Base-by-base conservation (phyloP, 2,329 filamentous ascomycete species). In the Cryphonectria parasitica region DNA sequence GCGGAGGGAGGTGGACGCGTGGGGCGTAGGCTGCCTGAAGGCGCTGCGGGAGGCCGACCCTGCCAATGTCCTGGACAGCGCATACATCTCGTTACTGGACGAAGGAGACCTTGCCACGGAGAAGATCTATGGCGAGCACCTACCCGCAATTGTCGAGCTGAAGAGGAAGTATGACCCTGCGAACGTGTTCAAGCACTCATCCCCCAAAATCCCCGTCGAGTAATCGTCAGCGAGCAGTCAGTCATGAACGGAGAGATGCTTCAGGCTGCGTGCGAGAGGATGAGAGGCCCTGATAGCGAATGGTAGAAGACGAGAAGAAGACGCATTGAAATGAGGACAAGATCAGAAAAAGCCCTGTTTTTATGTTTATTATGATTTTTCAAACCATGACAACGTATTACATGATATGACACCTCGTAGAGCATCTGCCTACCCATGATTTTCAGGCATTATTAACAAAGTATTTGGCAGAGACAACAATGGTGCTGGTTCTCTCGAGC, bases 141-240 rank as follows among this genome's bases (percentile, higher is more conserved):
- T 77, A 56, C 19, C 22, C n/a, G 31, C 36, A 25, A 45, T 45
- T 3, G 31, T 64, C 22, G n/a, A 28, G 71, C 69, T 80, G 41
- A 80, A 82, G 72, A 74, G 74, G 67, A 74, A 77, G 54, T 79
- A 79, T 62, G 81, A 82, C 62, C 78, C 79, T 0, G 70, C 76
- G 7, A 80, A 81, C 69, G 74, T 79, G 4, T 83, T 82, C 67
- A 78, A 75, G 56, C 69, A 75, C 36, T 61, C 58, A 39, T 39
- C 58, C 19, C 58, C 58, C 6, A 36, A 39, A 19, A 15, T 58
- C 13, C 54, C 34, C 25, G 54, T 58, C 54, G 31, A 58, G 54
- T 1, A 19, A 2, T 22, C 19, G 17, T 45, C 19, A 56, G n/a
- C 52, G n/a, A 28, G 52, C 52, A 28, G 52, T 15, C 25, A 15